phyloP scores from a whole-genome alignment of 176 grass and related monocot species.

The Phoenix dactylifera region DNA sequence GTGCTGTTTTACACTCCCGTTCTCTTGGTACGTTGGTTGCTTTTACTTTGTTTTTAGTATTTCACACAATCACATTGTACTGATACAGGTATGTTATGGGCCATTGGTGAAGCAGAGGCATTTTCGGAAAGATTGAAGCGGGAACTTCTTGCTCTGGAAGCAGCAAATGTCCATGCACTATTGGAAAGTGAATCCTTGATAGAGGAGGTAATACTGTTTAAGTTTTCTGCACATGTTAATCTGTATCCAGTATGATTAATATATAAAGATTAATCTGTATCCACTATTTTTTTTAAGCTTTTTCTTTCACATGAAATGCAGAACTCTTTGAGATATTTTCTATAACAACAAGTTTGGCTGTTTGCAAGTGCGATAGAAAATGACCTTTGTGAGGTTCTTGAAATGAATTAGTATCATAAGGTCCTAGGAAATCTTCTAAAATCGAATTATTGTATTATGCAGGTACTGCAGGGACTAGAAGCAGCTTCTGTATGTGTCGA shows the following conservation, averaged over 20 bases:
- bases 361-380: too few relatives aligned
- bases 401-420: too few relatives aligned
- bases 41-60: background rate
- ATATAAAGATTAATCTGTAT: too few relatives aligned
- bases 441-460: constrained; percentile 18
- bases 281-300: background rate
- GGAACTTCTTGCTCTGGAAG: constrained; percentile 92
- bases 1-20: too few relatives aligned
- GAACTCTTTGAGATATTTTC: too few relatives aligned
- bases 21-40: too few relatives aligned
- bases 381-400: too few relatives aligned
- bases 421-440: constrained; percentile 11
- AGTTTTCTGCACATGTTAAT: constrained; percentile 1
- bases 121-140: constrained; percentile 97
- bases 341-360: too few relatives aligned
- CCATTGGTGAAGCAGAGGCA: constrained; percentile 91
- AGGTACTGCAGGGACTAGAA: constrained; percentile 89
- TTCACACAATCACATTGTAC: constrained; percentile 12
- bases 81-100: constrained; percentile 95
- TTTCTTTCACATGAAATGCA: background rate
- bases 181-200: constrained; percentile 86
- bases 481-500: constrained; percentile 58
- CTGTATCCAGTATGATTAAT: background rate
- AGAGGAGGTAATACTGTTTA: constrained; percentile 56
- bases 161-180: constrained; percentile 84